Evolutionary conservation across 73 alveolate genomes (phyloP).

Genomic region (Diophrys appendiculata): DNA sequence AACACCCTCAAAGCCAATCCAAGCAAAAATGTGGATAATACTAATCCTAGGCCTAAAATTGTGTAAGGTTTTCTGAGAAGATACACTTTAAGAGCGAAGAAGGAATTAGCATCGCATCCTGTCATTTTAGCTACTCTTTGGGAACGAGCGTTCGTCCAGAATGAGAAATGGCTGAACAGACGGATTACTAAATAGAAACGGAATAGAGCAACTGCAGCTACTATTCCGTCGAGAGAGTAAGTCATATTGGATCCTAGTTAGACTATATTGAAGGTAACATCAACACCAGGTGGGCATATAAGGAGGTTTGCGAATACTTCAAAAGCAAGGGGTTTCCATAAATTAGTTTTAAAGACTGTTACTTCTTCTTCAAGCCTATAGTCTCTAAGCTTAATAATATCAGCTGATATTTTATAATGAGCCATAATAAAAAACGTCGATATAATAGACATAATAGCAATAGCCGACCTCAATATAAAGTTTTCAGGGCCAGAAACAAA

Average conservation of each 20-base stretch:
- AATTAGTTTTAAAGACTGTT: conserved; percentile 11
- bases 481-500: conserved; percentile 1
- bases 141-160: conserved; percentile 22
- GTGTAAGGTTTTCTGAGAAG: conserved; percentile 23
- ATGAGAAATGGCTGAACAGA: conserved; percentile 25
- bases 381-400: conserved; percentile 1
- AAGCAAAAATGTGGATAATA: conserved; percentile 18
- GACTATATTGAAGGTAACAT: conserved; percentile 5
- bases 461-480: neutral
- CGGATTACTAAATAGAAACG: conserved; percentile 21
- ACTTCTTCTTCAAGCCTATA: conserved; percentile 7
- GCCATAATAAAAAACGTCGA: neutral
- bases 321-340: neutral
- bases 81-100: conserved; percentile 36
- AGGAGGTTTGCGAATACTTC: conserved; percentile 17
- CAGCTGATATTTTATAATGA: conserved; percentile 3
- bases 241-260: conserved; percentile 15
- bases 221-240: conserved; percentile 37
- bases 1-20: conserved; percentile 34
- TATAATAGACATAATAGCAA: neutral
- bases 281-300: conserved; percentile 45
- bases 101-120: conserved; percentile 44
- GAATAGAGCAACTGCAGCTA: conserved; percentile 26
- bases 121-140: conserved; percentile 28
- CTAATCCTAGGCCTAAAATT: conserved; percentile 9